Evolutionary conservation across 495 filamentous ascomycete genomes (phyloP).

Genomic region (Hypomontagnella submonticulosa): DNA sequence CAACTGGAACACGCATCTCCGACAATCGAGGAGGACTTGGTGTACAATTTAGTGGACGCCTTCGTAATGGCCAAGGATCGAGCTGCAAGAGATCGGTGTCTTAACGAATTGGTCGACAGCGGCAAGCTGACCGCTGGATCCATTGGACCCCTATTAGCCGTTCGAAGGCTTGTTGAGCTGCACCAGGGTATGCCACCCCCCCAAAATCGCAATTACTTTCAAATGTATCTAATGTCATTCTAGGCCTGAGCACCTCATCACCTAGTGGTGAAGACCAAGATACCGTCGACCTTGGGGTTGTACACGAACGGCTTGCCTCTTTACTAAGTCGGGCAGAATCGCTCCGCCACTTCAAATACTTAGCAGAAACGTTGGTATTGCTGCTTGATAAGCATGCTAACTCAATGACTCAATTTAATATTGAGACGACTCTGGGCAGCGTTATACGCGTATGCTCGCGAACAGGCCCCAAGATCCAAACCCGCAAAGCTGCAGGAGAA

Average conservation of each 20-base stretch:
- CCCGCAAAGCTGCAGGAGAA: slow-evolving; percentile 54
- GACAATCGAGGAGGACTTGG: slow-evolving; percentile 36
- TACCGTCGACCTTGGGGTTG: slow-evolving; percentile 27
- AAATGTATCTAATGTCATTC: slow-evolving; percentile 32
- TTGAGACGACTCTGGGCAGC: slow-evolving; percentile 70
- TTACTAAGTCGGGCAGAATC: slow-evolving; percentile 49
- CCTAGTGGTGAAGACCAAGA: slow-evolving; percentile 12
- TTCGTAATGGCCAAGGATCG: slow-evolving; percentile 30
- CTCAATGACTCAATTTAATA: slow-evolving; percentile 74
- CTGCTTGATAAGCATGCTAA: slow-evolving; percentile 66
- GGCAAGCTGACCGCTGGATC: slow-evolving; percentile 36
- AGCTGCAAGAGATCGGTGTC: slow-evolving; percentile 25
- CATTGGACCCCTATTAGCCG: slow-evolving; percentile 42
- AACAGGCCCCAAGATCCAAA: slow-evolving; percentile 45
- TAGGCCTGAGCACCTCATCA: slow-evolving; percentile 23
- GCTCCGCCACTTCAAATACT: slow-evolving; percentile 66
- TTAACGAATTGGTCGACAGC: slow-evolving; percentile 37
- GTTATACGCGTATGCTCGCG: slow-evolving; percentile 65
- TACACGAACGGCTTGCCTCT: slow-evolving; percentile 43
- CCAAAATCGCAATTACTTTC: not conserved
- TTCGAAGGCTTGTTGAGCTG: slow-evolving; percentile 43
- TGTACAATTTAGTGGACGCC: slow-evolving; percentile 43
- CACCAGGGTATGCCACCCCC: slow-evolving; percentile 35
- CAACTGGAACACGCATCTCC: slow-evolving; percentile 35
- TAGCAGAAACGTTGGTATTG: slow-evolving; percentile 63